Conservation (phyloP, 2,329 filamentous ascomycete species). For the Pyrenophora tritici-repentis region DNA sequence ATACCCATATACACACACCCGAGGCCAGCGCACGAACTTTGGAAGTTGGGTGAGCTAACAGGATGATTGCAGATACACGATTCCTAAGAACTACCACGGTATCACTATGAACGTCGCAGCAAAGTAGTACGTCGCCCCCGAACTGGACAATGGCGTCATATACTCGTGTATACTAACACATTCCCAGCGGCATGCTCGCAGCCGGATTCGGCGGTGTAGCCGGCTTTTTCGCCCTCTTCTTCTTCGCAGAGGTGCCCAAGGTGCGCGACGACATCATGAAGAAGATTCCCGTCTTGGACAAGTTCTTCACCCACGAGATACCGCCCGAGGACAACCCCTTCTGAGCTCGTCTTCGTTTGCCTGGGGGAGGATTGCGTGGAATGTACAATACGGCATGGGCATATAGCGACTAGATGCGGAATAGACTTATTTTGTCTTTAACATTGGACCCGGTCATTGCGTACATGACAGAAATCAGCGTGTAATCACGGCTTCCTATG, state of each 20-base stretch:
- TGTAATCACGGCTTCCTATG: no score
- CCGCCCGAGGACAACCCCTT: constrained; percentile 68
- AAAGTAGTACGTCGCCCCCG: constrained; percentile 52
- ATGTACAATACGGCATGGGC: constrained; percentile 20
- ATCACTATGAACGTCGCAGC: constrained; percentile 50
- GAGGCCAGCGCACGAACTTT: neutral
- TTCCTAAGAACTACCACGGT: constrained; percentile 55
- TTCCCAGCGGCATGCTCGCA: constrained; percentile 49
- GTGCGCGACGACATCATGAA: constrained; percentile 66
- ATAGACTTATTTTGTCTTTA: constrained; percentile 39
- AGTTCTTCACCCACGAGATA: constrained; percentile 62
- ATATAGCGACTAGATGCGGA: constrained; percentile 30
- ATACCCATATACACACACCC: neutral
- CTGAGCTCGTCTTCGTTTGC: constrained; percentile 30
- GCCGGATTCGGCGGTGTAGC: constrained; percentile 62
- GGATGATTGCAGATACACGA: constrained; percentile 55
- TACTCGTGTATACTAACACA: constrained; percentile 10
- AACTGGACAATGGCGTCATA: neutral
- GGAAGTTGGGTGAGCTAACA: constrained; percentile 20
- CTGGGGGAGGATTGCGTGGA: constrained; percentile 15
- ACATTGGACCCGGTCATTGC: no score
- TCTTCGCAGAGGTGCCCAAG: constrained; percentile 67
- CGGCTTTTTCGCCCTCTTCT: constrained; percentile 65
- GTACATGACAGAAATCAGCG: neutral
- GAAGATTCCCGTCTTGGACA: constrained; percentile 63